Conservation (phyloP, 148 eudicot genomes). For the Vaccinium darrowii region DNA sequence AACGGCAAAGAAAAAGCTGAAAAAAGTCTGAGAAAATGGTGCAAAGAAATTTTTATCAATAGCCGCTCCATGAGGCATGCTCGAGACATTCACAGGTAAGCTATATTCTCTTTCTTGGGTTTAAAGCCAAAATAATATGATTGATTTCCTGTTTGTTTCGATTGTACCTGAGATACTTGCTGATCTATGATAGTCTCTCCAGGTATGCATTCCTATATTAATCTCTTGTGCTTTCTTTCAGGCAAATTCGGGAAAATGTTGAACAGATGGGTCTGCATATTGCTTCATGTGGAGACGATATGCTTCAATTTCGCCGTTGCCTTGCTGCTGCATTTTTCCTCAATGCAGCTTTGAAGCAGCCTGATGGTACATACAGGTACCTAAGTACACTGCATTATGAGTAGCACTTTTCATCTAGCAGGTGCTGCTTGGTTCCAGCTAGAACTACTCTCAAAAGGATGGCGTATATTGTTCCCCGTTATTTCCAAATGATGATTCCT, state of each 20-base stretch:
- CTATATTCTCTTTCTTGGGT: neutral
- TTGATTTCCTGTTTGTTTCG: neutral
- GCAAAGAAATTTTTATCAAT: conserved; percentile 84
- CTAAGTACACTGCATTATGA: neutral
- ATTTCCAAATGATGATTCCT: neutral
- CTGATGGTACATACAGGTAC: conserved; percentile 91
- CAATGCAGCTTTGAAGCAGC: conserved; percentile 82
- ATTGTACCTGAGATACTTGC: neutral
- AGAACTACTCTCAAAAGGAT: neutral
- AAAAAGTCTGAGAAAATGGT: conserved; percentile 75
- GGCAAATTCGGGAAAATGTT: conserved; percentile 78
- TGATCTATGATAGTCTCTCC: neutral
- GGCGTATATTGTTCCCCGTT: neutral
- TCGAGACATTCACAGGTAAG: conserved; percentile 84
- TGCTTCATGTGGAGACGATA: conserved; percentile 85
- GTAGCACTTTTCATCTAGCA: neutral
- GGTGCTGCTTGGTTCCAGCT: neutral
- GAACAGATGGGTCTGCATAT: conserved; percentile 76
- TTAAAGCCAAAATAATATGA: neutral
- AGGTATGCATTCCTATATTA: neutral
- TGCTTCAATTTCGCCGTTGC: conserved; percentile 74
- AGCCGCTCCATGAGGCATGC: conserved; percentile 83
- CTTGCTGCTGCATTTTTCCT: conserved; percentile 89
- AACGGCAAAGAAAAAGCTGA: conserved; percentile 57
- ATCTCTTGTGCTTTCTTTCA: conserved; percentile 29